Evolutionary conservation across 345 rosid species (phyloP), one percentile per base, ranked within the genome.

Genomic region (Syzygium aromaticum): DNA sequence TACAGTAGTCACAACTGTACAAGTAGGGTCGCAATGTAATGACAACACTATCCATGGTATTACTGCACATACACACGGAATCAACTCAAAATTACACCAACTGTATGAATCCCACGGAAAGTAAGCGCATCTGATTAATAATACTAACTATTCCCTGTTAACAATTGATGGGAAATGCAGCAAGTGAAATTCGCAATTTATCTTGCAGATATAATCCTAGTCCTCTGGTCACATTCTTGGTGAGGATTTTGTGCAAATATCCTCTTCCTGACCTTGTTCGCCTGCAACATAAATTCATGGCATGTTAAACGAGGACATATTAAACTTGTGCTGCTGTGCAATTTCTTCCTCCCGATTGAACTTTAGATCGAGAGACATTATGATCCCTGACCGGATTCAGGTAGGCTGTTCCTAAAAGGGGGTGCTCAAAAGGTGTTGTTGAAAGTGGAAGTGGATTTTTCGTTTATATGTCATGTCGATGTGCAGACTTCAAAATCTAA

Each of bases 211-310:
- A 67, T 67, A 33, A 67, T 33, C 46, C 80, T 67, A 33, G 78
- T 67, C 46, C 80, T 67, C 46, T 67, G 80, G 80, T 67, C 80
- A 61, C 38, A 21, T 57, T 59, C 87, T 63, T 61, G 53, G 52
- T 6, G 54, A 51, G 87, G 30, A 85, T 85, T 84, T 85, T 86
- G 89, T 51, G 90, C 77, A 33, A 88, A 85, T 49, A 90, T 89
- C 88, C 95, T 90, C 43, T 87, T 89, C 78, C 89, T 89, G 11
- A 92, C 93, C 51, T 86, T 88, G 12, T 25, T 84, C 28, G 90
- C 93, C 94, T 94, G 90, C 86, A 89, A 84, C 86, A 23, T 56
- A 43, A 67, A 43, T 67, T 33, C 25, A 1, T 23, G 1, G 17
- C 46, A 30, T 67, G 78, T 67, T 67, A 67, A 67, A 67, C 80